Conservation (phyloP, 345 rosid genomes). For the Turritis glabra region DNA sequence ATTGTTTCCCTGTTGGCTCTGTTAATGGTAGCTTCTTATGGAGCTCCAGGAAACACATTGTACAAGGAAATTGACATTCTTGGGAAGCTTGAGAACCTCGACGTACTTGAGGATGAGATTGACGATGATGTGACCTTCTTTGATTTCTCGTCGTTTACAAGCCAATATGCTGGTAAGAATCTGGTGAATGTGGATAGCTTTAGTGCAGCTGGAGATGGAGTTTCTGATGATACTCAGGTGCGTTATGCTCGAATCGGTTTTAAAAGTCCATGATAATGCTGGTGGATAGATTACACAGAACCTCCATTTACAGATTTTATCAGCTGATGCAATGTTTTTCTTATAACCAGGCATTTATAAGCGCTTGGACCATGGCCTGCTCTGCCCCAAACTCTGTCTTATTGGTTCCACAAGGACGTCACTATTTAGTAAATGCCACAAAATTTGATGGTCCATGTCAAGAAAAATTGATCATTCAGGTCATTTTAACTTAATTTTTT, state of each 20-base stretch:
- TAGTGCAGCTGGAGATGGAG: constrained; percentile 86
- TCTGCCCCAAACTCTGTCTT: constrained; percentile 64
- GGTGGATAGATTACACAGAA: neutral
- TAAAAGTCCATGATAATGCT: neutral
- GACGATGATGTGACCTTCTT: constrained; percentile 46
- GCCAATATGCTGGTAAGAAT: constrained; percentile 61
- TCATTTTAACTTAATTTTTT: constrained; percentile 3
- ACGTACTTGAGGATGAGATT: constrained; percentile 55
- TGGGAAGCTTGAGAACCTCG: constrained; percentile 57
- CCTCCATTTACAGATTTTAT: neutral
- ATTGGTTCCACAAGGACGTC: constrained; percentile 72
- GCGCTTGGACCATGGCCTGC: constrained; percentile 83
- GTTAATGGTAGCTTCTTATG: constrained; percentile 50
- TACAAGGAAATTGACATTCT: constrained; percentile 48
- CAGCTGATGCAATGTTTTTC: constrained; percentile 5
- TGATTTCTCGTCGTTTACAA: constrained; percentile 51
- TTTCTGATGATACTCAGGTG: constrained; percentile 95
- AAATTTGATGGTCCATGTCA: constrained; percentile 87
- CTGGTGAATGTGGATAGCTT: constrained; percentile 95
- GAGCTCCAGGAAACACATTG: constrained; percentile 46
- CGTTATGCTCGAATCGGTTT: neutral
- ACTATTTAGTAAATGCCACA: constrained; percentile 78
- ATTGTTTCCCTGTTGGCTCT: constrained; percentile 53
- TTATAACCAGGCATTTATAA: constrained; percentile 59
- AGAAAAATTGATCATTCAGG: constrained; percentile 75